Percentiles rank a stretch among this genome's conserved stretches.
phyloP scores from a whole-genome alignment of 2,329 filamentous ascomycete genomes.

The Ambrosiella beaveri region DNA sequence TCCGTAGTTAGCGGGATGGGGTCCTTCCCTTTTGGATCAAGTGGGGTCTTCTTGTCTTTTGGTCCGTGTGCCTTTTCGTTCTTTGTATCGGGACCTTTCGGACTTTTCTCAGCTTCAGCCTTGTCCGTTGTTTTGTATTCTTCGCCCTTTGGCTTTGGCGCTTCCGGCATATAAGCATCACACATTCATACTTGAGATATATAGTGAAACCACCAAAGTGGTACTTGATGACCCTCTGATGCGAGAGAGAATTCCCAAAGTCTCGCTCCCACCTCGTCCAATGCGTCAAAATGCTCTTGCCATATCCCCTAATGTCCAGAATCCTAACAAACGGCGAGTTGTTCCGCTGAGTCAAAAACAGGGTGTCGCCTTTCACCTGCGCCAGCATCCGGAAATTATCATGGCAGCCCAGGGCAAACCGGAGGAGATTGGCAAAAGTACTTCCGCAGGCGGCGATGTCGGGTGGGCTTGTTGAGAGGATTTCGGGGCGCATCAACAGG shows the following conservation, averaged over 20 bases:
- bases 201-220: not conserved
- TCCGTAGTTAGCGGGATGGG: too few relatives aligned
- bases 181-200: not conserved
- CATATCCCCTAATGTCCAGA: not conserved
- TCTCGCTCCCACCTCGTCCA: not conserved
- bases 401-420: not conserved
- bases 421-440: not conserved
- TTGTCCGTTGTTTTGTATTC: not conserved
- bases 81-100: not conserved
- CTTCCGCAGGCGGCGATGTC: not conserved
- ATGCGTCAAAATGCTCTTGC: not conserved
- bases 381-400: not conserved
- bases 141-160: not conserved
- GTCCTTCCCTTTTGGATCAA: too few relatives aligned
- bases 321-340: constrained; percentile 1
- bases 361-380: not conserved
- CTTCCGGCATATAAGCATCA: not conserved
- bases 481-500: not conserved
- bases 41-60: too few relatives aligned
- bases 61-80: not conserved
- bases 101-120: not conserved
- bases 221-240: not conserved
- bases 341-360: not conserved
- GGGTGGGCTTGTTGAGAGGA: not conserved
- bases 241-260: not conserved